Base-by-base conservation (phyloP, 345 rosid species). In the Lepidium africanum region DNA sequence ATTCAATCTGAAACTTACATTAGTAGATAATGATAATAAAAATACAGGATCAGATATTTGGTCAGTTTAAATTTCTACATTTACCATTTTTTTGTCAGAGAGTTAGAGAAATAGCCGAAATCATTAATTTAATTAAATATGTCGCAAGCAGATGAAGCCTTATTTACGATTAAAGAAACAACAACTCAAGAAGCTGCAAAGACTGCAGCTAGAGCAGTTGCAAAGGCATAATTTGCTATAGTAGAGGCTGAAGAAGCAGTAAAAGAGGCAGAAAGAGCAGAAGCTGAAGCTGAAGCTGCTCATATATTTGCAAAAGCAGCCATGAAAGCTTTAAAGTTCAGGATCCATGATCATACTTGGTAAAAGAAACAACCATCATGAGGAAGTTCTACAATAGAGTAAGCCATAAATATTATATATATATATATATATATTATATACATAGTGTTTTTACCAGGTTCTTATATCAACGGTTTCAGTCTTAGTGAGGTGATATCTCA, bases 221-320 rank as follows among this genome's bases (percentile, higher is more conserved):
- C 92, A 69, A 96, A 89, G 76, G 99, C 99, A 32, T 97, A 94
- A 74, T 82, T 81, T 71, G 97, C 99, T 9, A 87, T 87, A 50
- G 84, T 92, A 38, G 99, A 88, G 79, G 99, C 99, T 77, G 97
- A 86, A 83, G 84, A 78, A 78, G 99, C 97, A 49, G 96, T 96
- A 67, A 86, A 87, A 83, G 90, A 88, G 77, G 99, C 99, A 43
- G 99, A 86, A 51, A 84, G 78, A 62, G 97, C 96, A 42, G 99
- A 94, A 80, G 97, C 92, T 5, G 96, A 88, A 86, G 99, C 99
- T 3, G 99, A 90, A 75, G 97, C 99, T 39, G 92, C 97, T 13
- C 87, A 84, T 64, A 77, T 88, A 58, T 86, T 87, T 73, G 90
- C 92, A 11, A 78, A 86, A 71, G 99, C 96, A 21, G 96, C 96